Percentiles rank a stretch among this genome's conserved stretches.
Evolutionary conservation across 1,284 basidiomycete genomes (phyloP).

Genomic region (Thelephora terrestris): DNA sequence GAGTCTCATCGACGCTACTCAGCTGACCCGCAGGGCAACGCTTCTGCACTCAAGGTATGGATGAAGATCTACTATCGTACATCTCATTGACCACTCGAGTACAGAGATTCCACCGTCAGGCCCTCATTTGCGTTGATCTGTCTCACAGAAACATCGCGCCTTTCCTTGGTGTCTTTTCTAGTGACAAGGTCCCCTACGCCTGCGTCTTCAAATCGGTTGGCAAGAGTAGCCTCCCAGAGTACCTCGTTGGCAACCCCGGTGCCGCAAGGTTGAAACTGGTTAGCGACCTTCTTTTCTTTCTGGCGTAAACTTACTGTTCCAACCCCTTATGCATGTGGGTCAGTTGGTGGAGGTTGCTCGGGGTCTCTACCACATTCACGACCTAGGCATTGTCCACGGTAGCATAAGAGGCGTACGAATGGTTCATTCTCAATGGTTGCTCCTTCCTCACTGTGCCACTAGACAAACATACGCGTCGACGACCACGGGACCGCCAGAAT

Average conservation of each 20-base stretch:
- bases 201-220: slow-evolving; percentile 8
- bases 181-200: slow-evolving; percentile 3
- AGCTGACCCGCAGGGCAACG: too few species aligned
- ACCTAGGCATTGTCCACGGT: not conserved
- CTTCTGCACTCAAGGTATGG: too few species aligned
- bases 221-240: slow-evolving; percentile 3
- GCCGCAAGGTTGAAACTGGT: slow-evolving; percentile 6
- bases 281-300: too few species aligned
- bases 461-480: slow-evolving; percentile 4
- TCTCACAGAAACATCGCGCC: not conserved
- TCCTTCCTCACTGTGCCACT: too few species aligned
- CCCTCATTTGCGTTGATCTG: not conserved
- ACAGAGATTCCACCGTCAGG: too few species aligned
- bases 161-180: not conserved
- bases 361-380: not conserved
- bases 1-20: too few species aligned
- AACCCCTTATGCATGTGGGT: too few species aligned
- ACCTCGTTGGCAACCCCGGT: slow-evolving; percentile 2
- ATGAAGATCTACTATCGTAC: too few species aligned
- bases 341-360: not conserved
- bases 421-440: not conserved
- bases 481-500: not conserved
- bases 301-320: too few species aligned
- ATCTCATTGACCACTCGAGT: too few species aligned
- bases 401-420: not conserved